Evolutionary conservation across 257 asterid species (phyloP).

Genomic region (Solanum bukasovii): DNA sequence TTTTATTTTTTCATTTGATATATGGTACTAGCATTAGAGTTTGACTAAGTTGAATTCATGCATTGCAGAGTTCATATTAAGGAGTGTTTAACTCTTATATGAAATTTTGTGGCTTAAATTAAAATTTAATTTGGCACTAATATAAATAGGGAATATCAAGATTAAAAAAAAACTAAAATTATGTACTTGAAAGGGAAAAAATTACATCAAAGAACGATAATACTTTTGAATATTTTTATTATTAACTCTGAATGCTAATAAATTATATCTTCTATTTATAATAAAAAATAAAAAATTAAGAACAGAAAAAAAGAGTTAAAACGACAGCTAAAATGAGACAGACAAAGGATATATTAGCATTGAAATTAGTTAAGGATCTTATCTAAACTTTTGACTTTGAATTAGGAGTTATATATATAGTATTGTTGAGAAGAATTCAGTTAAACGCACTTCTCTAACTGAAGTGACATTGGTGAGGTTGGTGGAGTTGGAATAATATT

Average conservation of each 20-base stretch:
- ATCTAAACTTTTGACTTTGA: neutral
- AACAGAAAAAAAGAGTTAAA: accelerated
- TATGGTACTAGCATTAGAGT: accelerated
- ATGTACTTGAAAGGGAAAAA: too few species aligned
- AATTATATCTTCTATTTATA: too few species aligned
- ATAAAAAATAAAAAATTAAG: too few species aligned
- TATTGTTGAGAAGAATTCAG: constrained; percentile 8
- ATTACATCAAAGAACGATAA: too few species aligned
- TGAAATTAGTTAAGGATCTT: neutral
- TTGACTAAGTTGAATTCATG: neutral
- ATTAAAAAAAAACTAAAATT: too few species aligned
- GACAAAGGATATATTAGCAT: neutral
- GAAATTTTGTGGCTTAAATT: neutral
- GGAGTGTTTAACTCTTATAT: neutral
- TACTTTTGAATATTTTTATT: too few species aligned
- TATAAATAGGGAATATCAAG: too few species aligned
- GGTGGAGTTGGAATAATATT: constrained; percentile 21
- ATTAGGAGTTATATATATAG: neutral
- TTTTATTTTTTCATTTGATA: neutral
- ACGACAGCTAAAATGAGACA: neutral
- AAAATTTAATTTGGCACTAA: too few species aligned
- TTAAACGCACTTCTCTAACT: constrained; percentile 32
- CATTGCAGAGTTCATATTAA: neutral
- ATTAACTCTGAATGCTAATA: too few species aligned
- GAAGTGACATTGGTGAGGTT: constrained; percentile 30